Percentiles rank a stretch among this genome's conserved stretches.
Evolutionary conservation across 2,329 filamentous ascomycete species (phyloP).

Genomic region (Colletotrichum kahawae): DNA sequence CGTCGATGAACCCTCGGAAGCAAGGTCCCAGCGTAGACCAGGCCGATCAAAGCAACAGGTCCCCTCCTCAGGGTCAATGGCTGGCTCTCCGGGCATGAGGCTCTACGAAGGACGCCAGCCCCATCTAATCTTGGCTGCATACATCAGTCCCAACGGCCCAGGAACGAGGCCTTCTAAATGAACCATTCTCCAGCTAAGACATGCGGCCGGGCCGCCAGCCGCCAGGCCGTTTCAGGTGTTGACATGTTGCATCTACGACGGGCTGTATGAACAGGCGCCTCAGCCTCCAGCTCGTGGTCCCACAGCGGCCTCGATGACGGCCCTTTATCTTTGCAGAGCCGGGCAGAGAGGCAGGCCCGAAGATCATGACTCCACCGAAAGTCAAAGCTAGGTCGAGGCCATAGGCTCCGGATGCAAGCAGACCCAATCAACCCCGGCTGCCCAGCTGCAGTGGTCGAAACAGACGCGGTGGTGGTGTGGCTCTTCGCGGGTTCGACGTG

Average conservation of each 20-base stretch:
- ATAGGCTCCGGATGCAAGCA: conserved; percentile 2
- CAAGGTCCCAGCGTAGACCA: background rate
- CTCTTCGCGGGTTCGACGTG: background rate
- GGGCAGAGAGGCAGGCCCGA: background rate
- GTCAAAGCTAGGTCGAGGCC: background rate
- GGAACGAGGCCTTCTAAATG: background rate
- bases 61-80: background rate
- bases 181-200: background rate
- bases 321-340: background rate
- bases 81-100: background rate
- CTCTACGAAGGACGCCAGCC: background rate
- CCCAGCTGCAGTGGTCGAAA: background rate
- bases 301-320: background rate
- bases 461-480: background rate
- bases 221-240: conserved; percentile 16
- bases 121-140: background rate
- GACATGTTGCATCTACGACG: background rate
- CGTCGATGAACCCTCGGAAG: background rate
- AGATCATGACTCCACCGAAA: background rate
- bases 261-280: conserved; percentile 18
- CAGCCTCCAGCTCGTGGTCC: conserved; percentile 6
- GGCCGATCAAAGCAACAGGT: background rate
- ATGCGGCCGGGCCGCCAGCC: conserved; percentile 14
- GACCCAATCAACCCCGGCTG: conserved; percentile 13
- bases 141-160: background rate